Base-by-base conservation (phyloP, 2,329 filamentous ascomycete genomes). In the Cladosporium austrohemisphaericum region DNA sequence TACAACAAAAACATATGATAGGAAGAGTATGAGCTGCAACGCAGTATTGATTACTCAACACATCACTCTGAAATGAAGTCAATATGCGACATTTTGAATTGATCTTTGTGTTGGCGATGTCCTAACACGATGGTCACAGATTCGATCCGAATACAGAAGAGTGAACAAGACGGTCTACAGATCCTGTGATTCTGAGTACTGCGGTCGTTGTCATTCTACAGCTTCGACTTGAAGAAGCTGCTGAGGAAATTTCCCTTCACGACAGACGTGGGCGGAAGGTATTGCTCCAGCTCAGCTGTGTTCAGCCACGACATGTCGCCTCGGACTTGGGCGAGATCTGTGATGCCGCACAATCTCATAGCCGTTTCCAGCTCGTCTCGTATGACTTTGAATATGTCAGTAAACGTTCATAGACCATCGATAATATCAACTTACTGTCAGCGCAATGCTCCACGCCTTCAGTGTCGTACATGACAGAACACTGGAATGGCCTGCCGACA, bases 301-400 rank as follows among this genome's bases (percentile, higher is more conserved):
- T 84, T 83, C 19, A 85, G 50, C 41, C 60, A 65, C 14, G 57
- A 65, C 61, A 84, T 68, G 0, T 81, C 80, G 1, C 81, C 80
- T 55, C 83, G 76, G 4, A 81, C 73, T 60, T 84, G 74, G 46
- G 77, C 73, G 8, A 86, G 65, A 53, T 78, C 74, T 1, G 79
- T 84, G 26, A 85, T 72, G 2, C 83, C 83, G 50, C 83, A 77
- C 62, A 85, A 73, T 20, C 77, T 75, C 83, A 86, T 86, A 2
- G 81, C 80, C 2, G 78, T 83, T 56, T 82, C 76, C 3, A 86
- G 64, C 61, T 86, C 83, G 52, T 85, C 82, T 22, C 65, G 62
- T 33, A 75, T 58, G 11, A 74, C 70, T 65, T 41, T 4, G 38
- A 19, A 10, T n/a, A 43, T 19, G 29, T 26, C 7, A 35, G 47